Evolutionary conservation across 306 rosid species (phyloP).

Genomic region (Parietaria judaica): DNA sequence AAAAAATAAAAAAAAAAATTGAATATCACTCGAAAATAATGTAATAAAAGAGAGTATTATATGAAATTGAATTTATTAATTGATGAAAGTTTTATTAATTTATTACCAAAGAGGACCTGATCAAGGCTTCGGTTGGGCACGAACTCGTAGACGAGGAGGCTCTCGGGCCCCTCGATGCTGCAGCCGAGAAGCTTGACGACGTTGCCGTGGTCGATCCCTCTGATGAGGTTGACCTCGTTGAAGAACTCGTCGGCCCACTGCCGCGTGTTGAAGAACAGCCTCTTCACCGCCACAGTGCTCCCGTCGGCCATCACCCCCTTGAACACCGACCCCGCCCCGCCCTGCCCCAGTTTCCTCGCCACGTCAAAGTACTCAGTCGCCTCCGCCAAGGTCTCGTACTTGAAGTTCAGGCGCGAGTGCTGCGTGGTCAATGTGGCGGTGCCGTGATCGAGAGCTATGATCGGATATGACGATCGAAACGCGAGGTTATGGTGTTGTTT

Average conservation of each 20-base stretch:
- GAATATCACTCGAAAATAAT: no score
- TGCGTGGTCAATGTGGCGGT: constrained; percentile 6
- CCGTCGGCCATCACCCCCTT: constrained; percentile 53
- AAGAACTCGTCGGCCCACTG: constrained; percentile 61
- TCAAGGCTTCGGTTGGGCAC: constrained; percentile 50
- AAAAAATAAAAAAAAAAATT: no score
- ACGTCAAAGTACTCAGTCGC: constrained; percentile 35
- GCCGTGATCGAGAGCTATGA: constrained; percentile 7
- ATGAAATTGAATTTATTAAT: no score
- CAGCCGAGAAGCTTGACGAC: constrained; percentile 58
- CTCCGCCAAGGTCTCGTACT: constrained; percentile 43
- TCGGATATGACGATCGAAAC: neutral
- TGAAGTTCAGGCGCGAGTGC: constrained; percentile 30
- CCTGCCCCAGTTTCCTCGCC: constrained; percentile 42
- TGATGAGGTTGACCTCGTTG: constrained; percentile 49
- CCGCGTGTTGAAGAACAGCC: constrained; percentile 39
- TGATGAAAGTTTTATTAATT: neutral
- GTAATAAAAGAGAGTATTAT: no score
- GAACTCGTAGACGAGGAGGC: constrained; percentile 61
- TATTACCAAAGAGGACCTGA: constrained; percentile 43
- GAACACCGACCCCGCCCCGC: constrained; percentile 48
- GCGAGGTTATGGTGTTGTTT: no score
- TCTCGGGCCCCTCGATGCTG: constrained; percentile 71
- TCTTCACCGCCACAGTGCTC: constrained; percentile 46
- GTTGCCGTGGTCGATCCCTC: constrained; percentile 48